phyloP scores from a whole-genome alignment of 768 basidiomycete genomes.

The Russula virescens region DNA sequence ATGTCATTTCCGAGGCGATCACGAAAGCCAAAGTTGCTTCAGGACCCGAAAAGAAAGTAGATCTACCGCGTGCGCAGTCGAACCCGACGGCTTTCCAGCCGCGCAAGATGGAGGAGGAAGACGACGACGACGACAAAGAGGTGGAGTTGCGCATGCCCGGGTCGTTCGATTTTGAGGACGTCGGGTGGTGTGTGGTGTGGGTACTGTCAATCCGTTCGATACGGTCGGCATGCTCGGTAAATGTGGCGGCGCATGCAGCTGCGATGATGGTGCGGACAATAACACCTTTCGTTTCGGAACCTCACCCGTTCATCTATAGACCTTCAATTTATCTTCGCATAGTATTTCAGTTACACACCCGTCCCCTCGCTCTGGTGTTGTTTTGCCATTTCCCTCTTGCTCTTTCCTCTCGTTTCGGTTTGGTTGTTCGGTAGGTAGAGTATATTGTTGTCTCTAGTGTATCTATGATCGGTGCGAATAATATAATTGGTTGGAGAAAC shows the following conservation, averaged over 20 bases:
- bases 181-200: background rate
- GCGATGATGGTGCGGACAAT: background rate
- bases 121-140: background rate
- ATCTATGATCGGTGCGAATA: too few species aligned
- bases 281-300: too few species aligned
- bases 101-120: background rate
- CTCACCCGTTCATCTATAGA: too few species aligned
- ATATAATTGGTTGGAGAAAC: too few species aligned
- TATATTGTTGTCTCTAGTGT: too few species aligned
- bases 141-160: slow-evolving; percentile 14
- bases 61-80: background rate
- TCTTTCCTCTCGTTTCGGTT: too few species aligned
- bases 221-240: background rate
- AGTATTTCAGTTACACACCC: too few species aligned
- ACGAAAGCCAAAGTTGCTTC: background rate
- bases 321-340: too few species aligned
- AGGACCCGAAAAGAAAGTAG: background rate
- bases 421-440: too few species aligned
- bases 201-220: background rate
- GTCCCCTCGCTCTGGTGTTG: too few species aligned
- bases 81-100: too few species aligned
- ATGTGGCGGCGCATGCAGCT: slow-evolving; percentile 19
- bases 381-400: too few species aligned
- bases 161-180: slow-evolving; percentile 5
- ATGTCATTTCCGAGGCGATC: background rate